phyloP scores from a whole-genome alignment of 495 filamentous ascomycete genomes.

The Neurospora cerealis region DNA sequence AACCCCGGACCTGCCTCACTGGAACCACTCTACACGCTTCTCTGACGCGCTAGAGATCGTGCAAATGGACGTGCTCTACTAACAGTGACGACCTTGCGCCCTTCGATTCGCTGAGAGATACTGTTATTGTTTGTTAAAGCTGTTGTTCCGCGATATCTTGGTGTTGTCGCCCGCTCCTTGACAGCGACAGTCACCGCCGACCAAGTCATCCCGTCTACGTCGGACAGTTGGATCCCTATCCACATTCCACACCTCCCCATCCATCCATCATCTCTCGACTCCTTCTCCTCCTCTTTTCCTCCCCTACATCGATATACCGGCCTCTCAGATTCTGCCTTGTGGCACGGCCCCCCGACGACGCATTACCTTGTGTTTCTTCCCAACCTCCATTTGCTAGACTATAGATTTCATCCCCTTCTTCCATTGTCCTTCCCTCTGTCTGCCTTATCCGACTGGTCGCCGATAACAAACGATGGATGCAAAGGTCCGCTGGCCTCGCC shows the following conservation, averaged over 20 bases:
- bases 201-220: slow-evolving; percentile 14
- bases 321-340: not conserved
- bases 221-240: not conserved
- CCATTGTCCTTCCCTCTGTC: not conserved
- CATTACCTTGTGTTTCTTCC: not conserved
- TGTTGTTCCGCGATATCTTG: not conserved
- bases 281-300: slow-evolving; percentile 2
- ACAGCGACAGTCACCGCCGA: slow-evolving; percentile 20
- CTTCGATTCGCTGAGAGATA: accelerated
- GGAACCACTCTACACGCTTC: not conserved
- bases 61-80: not conserved
- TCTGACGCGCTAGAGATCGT: not conserved
- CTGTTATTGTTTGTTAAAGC: not conserved
- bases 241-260: not conserved
- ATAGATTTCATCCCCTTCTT: not conserved
- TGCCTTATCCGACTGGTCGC: not conserved
- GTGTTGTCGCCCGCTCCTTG: not conserved
- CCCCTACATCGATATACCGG: not conserved
- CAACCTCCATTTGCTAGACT: slow-evolving; percentile 1
- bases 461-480: slow-evolving; percentile 19
- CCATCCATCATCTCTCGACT: not conserved
- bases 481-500: slow-evolving; percentile 12
- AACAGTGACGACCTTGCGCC: not conserved
- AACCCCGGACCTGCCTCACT: not conserved
- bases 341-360: not conserved